Conservation (phyloP, 768 basidiomycete genomes). For the Lyophyllum atratum region DNA sequence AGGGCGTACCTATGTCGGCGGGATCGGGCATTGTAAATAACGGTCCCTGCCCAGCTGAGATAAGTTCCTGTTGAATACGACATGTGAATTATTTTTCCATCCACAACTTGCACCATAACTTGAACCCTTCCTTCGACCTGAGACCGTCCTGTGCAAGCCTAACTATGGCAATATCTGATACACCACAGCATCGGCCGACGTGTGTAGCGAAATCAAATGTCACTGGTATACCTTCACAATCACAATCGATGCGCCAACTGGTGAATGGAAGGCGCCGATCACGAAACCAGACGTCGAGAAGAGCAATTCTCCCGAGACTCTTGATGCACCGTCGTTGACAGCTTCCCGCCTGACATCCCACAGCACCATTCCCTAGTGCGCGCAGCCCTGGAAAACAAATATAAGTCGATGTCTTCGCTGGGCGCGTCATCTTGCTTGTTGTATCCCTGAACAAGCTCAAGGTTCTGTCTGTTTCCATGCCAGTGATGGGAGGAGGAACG, state of each 20-base stretch:
- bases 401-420: not conserved
- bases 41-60: too few relatives aligned
- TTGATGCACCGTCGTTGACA: constrained; percentile 13
- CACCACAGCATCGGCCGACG: not conserved
- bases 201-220: not conserved
- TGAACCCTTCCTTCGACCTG: too few relatives aligned
- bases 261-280: not conserved
- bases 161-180: too few relatives aligned
- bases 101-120: too few relatives aligned
- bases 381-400: too few relatives aligned
- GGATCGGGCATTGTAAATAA: too few relatives aligned
- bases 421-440: not conserved
- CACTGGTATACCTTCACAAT: not conserved
- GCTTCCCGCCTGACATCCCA: constrained; percentile 6
- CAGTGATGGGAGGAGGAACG: not conserved
- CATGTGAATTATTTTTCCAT: too few relatives aligned
- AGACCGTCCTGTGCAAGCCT: too few relatives aligned
- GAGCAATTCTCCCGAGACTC: constrained; percentile 7
- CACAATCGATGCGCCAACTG: not conserved
- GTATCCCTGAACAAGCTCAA: not conserved
- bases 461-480: not conserved
- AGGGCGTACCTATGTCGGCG: too few relatives aligned
- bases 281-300: not conserved
- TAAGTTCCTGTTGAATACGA: too few relatives aligned
- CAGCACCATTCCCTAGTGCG: not conserved